A percentile compares a stretch with the other conserved stretches of the same genome.
Evolutionary conservation across 2,329 filamentous ascomycete genomes (phyloP).

Genomic region (Juglanconis juglandina): DNA sequence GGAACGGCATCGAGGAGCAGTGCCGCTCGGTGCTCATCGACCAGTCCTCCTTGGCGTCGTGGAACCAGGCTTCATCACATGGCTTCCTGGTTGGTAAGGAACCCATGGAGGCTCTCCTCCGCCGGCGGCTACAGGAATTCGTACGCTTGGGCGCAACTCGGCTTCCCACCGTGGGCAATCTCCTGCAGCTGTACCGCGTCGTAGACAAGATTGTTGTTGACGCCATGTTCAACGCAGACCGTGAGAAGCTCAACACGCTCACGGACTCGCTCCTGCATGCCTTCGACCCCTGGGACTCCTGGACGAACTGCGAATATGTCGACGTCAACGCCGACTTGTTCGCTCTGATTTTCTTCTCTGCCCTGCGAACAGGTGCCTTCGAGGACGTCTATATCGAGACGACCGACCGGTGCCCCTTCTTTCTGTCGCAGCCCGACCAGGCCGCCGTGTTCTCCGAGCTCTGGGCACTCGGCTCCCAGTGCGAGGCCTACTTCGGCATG

Average conservation of each 20-base stretch:
- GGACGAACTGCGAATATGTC: conserved; percentile 27
- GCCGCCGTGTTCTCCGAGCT: conserved; percentile 62
- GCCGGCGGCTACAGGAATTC: conserved; percentile 25
- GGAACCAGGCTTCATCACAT: conserved; percentile 27
- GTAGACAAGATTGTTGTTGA: conserved; percentile 27
- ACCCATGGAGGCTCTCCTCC: conserved; percentile 26
- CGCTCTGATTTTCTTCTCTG: conserved; percentile 55
- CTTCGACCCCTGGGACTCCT: conserved; percentile 23
- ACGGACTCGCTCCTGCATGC: conserved; percentile 33
- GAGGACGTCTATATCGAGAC: conserved; percentile 63
- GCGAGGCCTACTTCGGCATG: conserved; percentile 60
- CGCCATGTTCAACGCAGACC: conserved; percentile 28
- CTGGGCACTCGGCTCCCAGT: conserved; percentile 61
- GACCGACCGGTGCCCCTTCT: conserved; percentile 58
- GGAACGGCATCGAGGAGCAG: conserved; percentile 24
- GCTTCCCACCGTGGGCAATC: conserved; percentile 21
- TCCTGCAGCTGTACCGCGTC: conserved; percentile 24
- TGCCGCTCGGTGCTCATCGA: conserved; percentile 28
- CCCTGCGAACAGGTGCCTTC: conserved; percentile 52
- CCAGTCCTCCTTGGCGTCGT: conserved; percentile 23
- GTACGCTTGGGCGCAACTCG: conserved; percentile 24
- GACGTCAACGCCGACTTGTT: conserved; percentile 51
- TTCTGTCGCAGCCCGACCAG: conserved; percentile 59
- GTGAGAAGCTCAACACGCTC: conserved; percentile 33
- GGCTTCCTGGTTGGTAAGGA: conserved; percentile 25